Percentiles rank a stretch among this genome's conserved stretches.
These are phyloP conservation scores for Fusarium nygamai DNA, from an alignment of 2,329 filamentous ascomycete species.

Conservation along the genomic window DNA sequence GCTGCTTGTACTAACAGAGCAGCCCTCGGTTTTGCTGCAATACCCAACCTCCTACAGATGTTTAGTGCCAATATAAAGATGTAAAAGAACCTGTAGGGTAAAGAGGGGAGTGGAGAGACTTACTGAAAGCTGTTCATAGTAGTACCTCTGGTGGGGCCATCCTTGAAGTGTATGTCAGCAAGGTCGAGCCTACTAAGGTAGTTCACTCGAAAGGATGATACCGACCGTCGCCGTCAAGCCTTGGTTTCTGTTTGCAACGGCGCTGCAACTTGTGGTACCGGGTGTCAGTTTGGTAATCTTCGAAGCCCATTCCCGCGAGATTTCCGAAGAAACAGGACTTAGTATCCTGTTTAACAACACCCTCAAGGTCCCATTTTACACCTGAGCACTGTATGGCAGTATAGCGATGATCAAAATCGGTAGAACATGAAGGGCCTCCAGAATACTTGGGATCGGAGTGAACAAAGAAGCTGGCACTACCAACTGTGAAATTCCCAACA, in stretches of 20 bases:
- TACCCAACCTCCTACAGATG: background rate
- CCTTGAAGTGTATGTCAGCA: background rate
- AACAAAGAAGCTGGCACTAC: background rate
- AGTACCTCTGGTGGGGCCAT: background rate
- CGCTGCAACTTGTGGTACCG: background rate
- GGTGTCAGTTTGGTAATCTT: background rate
- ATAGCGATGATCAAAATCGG: too few species aligned
- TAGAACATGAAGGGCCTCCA: background rate
- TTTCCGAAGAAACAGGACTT: background rate
- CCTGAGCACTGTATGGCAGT: background rate
- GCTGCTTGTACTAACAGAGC: background rate
- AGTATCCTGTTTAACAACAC: background rate
- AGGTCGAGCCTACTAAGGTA: background rate
- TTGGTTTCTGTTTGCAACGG: background rate
- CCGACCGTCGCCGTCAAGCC: background rate
- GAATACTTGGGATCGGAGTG: background rate
- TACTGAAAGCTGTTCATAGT: background rate
- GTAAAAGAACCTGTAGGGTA: background rate
- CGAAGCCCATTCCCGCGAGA: background rate
- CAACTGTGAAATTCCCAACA: background rate
- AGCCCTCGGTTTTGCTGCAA: background rate
- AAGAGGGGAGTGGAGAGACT: background rate
- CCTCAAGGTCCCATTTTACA: background rate
- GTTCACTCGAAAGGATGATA: background rate
- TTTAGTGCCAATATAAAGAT: background rate